Conservation (phyloP, 768 basidiomycete genomes). For the Mycena indigotica region DNA sequence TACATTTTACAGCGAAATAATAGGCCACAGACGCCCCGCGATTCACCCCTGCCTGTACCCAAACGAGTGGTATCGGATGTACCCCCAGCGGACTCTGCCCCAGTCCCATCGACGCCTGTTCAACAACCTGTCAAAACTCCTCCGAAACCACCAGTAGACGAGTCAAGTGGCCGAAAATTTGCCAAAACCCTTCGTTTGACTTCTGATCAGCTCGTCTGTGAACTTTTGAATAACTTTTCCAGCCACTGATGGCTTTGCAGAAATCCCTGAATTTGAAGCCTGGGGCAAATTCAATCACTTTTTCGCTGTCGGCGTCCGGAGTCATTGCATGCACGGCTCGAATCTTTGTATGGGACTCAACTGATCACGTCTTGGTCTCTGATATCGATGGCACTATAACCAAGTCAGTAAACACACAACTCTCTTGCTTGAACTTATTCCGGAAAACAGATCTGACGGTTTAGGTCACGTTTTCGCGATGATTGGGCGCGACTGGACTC, state of each 20-base stretch:
- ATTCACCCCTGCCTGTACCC: background rate
- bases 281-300: slow-evolving; percentile 90
- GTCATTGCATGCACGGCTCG: slow-evolving; percentile 84
- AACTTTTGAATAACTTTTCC: background rate
- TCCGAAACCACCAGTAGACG: slow-evolving; percentile 8
- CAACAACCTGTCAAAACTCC: slow-evolving; percentile 29
- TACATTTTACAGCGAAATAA: background rate
- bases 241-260: slow-evolving; percentile 38
- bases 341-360: slow-evolving; percentile 95
- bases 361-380: slow-evolving; percentile 87
- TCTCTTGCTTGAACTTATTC: background rate
- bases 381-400: slow-evolving; percentile 99
- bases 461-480: slow-evolving; percentile 96
- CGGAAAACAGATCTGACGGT: slow-evolving; percentile 77
- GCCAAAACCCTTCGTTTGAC: slow-evolving; percentile 93
- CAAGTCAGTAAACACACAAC: slow-evolving; percentile 58
- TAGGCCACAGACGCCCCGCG: background rate
- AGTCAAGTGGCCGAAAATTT: slow-evolving; percentile 51
- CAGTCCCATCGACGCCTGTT: slow-evolving; percentile 52
- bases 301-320: slow-evolving; percentile 85
- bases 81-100: slow-evolving; percentile 36
- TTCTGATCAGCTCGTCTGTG: slow-evolving; percentile 86
- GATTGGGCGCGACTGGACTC: slow-evolving; percentile 98
- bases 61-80: slow-evolving; percentile 6
- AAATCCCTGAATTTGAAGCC: slow-evolving; percentile 83